phyloP scores from a whole-genome alignment of 768 basidiomycete species.

The Termitomyces sp. region DNA sequence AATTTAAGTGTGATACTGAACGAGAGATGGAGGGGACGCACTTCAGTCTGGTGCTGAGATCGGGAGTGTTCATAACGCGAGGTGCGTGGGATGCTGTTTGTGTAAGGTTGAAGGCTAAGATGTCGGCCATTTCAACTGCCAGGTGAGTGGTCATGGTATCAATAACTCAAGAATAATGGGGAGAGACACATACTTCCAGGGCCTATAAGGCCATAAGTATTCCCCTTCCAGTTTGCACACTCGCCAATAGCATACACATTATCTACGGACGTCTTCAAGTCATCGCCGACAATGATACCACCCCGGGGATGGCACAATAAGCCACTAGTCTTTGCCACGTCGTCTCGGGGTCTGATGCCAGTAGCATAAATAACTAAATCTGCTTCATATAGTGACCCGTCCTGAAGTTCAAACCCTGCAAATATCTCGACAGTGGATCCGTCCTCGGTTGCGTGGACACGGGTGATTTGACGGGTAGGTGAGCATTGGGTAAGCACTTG shows the following conservation, averaged over 20 bases:
- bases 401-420: conserved; percentile 45
- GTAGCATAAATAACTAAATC: conserved; percentile 65
- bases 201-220: conserved; percentile 71
- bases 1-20: too few relatives aligned
- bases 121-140: conserved; percentile 71
- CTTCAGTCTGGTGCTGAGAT: conserved; percentile 70
- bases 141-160: neutral
- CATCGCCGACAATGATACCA: conserved; percentile 58
- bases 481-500: conserved; percentile 8
- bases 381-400: conserved; percentile 41
- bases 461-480: conserved; percentile 5
- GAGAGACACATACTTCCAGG: conserved; percentile 41
- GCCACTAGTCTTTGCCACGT: conserved; percentile 47
- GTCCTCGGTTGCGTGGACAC: neutral
- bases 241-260: conserved; percentile 75
- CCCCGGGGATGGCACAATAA: conserved; percentile 46
- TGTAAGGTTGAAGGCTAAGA: conserved; percentile 70
- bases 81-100: conserved; percentile 35
- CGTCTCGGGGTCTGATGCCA: conserved; percentile 69
- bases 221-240: conserved; percentile 65
- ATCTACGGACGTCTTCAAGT: conserved; percentile 50
- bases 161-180: neutral
- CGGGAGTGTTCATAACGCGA: conserved; percentile 51
- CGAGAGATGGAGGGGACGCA: neutral
- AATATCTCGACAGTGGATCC: conserved; percentile 34